These are phyloP conservation scores for Cyclotella choctawhatcheeana DNA, from an alignment of 108 stramenopile genomes.

Conservation along the genomic window DNA sequence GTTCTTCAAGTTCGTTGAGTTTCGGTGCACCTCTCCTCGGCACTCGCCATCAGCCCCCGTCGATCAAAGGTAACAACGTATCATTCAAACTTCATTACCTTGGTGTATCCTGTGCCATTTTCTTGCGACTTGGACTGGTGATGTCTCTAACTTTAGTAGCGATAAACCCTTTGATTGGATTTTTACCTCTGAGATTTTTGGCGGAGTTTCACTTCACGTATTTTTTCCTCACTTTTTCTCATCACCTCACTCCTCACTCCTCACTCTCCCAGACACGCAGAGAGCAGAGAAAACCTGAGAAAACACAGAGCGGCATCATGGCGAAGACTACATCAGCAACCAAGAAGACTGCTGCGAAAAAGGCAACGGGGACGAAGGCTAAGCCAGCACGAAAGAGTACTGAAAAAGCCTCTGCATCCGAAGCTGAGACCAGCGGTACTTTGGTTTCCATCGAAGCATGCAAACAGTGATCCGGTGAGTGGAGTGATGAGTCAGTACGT, in stretches of 20 bases:
- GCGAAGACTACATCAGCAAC: conserved; percentile 31
- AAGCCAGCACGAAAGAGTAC: conserved; percentile 13
- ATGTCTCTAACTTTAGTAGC: not conserved
- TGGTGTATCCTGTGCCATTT: no score
- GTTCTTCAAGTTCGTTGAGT: no score
- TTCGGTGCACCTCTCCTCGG: not conserved
- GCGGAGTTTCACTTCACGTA: no score
- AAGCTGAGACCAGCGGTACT: conserved; percentile 7
- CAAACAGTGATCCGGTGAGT: conserved; percentile 59
- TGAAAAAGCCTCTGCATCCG: conserved; percentile 12
- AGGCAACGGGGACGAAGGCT: conserved; percentile 39
- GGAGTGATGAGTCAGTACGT: not conserved
- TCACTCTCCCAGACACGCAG: no score
- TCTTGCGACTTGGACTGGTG: no score
- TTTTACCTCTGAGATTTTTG: no score
- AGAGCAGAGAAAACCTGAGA: no score
- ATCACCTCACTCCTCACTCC: not conserved
- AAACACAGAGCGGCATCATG: no score
- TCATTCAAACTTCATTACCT: no score
- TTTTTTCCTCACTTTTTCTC: no score
- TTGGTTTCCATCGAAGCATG: conserved; percentile 77
- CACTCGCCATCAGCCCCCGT: no score
- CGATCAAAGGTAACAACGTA: no score
- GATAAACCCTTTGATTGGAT: not conserved
- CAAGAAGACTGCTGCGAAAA: conserved; percentile 35